Conservation (phyloP, 192 early-diverging fungal genomes). For the Coemansia sp. region DNA sequence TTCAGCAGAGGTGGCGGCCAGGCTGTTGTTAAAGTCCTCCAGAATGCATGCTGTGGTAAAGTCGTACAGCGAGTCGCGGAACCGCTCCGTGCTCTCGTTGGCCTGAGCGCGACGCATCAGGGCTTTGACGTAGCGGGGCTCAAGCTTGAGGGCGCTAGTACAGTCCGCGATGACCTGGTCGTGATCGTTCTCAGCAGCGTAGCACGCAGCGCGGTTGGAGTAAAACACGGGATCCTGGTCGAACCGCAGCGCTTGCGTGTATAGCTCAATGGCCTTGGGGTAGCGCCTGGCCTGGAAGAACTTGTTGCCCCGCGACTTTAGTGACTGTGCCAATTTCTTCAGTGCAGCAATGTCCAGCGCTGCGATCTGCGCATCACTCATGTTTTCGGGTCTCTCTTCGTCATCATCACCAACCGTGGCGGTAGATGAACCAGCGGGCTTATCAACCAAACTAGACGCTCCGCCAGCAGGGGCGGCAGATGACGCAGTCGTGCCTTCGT, state of each 20-base stretch:
- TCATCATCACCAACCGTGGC: constrained; percentile 29
- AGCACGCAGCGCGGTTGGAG: constrained; percentile 96
- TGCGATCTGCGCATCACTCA: constrained; percentile 57
- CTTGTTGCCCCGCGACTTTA: constrained; percentile 88
- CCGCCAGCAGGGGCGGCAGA: neutral
- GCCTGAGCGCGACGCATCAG: constrained; percentile 71
- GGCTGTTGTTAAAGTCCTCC: constrained; percentile 89
- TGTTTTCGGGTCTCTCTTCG: constrained; percentile 42
- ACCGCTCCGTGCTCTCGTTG: constrained; percentile 55
- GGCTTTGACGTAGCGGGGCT: constrained; percentile 90
- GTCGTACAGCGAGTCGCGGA: constrained; percentile 68
- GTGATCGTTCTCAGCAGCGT: constrained; percentile 70
- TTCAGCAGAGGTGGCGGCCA: constrained; percentile 78
- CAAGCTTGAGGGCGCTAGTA: constrained; percentile 75
- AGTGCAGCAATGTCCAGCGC: constrained; percentile 41
- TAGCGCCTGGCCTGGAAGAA: constrained; percentile 83
- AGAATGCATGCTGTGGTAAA: constrained; percentile 92
- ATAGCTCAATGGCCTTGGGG: constrained; percentile 80
- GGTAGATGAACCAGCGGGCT: constrained; percentile 2
- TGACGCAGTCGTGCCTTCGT: constrained; percentile 10
- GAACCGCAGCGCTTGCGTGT: constrained; percentile 87
- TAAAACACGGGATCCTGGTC: constrained; percentile 83
- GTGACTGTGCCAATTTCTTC: constrained; percentile 64
- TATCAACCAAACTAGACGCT: neutral
- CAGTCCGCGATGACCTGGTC: constrained; percentile 84